Evolutionary conservation across 2,329 filamentous ascomycete genomes (phyloP), one percentile per base, ranked within the genome.

Genomic region (Cadophora luteo-olivacea): DNA sequence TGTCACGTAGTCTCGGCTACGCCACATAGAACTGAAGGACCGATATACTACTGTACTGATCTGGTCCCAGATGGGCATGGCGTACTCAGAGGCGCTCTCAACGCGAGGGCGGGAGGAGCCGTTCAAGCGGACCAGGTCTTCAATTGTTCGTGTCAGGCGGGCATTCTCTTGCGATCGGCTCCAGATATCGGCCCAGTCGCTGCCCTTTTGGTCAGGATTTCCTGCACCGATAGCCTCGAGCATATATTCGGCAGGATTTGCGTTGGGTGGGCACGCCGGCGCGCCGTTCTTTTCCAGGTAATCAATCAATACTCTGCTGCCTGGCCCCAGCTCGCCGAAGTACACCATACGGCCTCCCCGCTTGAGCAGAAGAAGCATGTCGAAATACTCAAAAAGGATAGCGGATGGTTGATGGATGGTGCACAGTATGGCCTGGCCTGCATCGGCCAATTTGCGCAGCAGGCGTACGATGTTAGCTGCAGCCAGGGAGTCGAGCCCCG

Each of bases 271-370:
- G 24, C 8, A 61, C 12, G 29, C 14, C 16, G 57, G 36, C 11
- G 57, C 57, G 24, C 57, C 57, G 36, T 61, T 54, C 29, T 29
- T 22, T n/a, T 49, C 49, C n/a, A 64, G 33, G 33, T 64, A 64
- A 19, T 25, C 49, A 4, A 36, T 55, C n/a, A 54, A 14, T 8
- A 32, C 32, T 29, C 49, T 22, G 33, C 33, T 55, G 58, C 48
- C 55, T 4, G 29, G 52, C 87, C 89, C 89, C 52, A 91, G 86
- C 1, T 89, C 82, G 4, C 89, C 89, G 77, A 91, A 91, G 75
- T 91, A 91, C 0, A 91, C 87, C 0, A 87, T 90, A 75, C 83
- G 86, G 1, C 89, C 89, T 24, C 89, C 88, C 62, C 81, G 83
- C 8, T 87, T 87, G 5, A 91, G 82, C 79, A 91, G 89, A 0